Evolutionary conservation across 2,329 filamentous ascomycete species (phyloP).

Genomic region (Metarhizium humberi): DNA sequence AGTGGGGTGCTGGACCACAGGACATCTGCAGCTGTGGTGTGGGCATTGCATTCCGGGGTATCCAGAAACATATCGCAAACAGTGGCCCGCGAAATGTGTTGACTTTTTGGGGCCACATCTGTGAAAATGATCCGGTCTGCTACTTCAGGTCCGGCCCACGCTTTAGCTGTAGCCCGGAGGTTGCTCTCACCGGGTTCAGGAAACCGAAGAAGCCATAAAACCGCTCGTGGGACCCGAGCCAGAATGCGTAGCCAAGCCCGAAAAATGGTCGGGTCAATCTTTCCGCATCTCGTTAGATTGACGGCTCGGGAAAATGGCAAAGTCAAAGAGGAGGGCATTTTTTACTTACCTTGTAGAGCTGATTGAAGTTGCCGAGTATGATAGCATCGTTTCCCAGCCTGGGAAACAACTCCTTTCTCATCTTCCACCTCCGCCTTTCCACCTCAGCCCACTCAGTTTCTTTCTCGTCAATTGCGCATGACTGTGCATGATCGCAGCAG

Average conservation of each 20-base stretch:
- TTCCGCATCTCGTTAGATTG: background rate
- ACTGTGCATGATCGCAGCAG: slow-evolving; percentile 94
- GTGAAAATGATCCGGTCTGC: slow-evolving; percentile 87
- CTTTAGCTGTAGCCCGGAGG: slow-evolving; percentile 65
- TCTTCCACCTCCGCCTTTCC: slow-evolving; percentile 72
- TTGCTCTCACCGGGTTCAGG: slow-evolving; percentile 87
- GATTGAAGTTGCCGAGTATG: slow-evolving; percentile 96
- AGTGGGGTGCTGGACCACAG: slow-evolving; percentile 94
- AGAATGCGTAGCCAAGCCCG: slow-evolving; percentile 92
- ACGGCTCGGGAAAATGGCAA: background rate
- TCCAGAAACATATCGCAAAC: slow-evolving; percentile 94
- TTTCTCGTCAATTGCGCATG: slow-evolving; percentile 62
- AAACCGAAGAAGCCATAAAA: slow-evolving; percentile 94
- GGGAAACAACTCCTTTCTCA: slow-evolving; percentile 90
- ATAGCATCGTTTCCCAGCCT: slow-evolving; percentile 70
- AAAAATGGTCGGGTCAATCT: slow-evolving; percentile 97
- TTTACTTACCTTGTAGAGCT: slow-evolving; percentile 80
- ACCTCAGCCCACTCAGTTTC: slow-evolving; percentile 75
- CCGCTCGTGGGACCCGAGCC: slow-evolving; percentile 71
- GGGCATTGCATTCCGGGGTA: slow-evolving; percentile 95
- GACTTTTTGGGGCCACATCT: slow-evolving; percentile 89
- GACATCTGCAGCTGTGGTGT: slow-evolving; percentile 93
- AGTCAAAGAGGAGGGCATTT: background rate
- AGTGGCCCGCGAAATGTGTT: slow-evolving; percentile 85
- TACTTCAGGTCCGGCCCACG: slow-evolving; percentile 79